Percentiles rank a stretch among this genome's conserved stretches.
These are phyloP conservation scores for Terana coerulea DNA, from an alignment of 768 basidiomycete species.

Conservation along the genomic window DNA sequence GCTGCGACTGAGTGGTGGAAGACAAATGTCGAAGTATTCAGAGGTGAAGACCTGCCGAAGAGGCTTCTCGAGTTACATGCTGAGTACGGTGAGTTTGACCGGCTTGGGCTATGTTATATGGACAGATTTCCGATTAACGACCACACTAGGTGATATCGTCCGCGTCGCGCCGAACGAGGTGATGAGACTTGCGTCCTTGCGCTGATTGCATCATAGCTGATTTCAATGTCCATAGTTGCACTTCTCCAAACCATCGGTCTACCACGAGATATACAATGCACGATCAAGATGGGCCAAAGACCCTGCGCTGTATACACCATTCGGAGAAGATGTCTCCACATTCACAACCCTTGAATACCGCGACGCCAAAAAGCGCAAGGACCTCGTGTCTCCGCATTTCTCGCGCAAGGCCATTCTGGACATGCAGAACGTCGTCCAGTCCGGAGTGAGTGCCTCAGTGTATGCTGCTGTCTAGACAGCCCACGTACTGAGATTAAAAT, in stretches of 20 bases:
- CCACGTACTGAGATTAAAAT: background rate
- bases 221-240: slow-evolving; percentile 30
- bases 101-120: background rate
- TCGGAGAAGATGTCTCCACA: slow-evolving; percentile 32
- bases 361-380: slow-evolving; percentile 30
- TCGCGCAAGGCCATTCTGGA: slow-evolving; percentile 34
- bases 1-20: slow-evolving; percentile 8
- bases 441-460: slow-evolving; percentile 21
- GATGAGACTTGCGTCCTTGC: background rate
- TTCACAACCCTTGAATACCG: slow-evolving; percentile 34
- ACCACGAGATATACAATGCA: slow-evolving; percentile 36
- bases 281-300: slow-evolving; percentile 35
- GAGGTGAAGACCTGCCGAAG: background rate
- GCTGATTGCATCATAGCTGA: slow-evolving; percentile 1
- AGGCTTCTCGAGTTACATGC: slow-evolving; percentile 9
- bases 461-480: background rate
- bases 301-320: slow-evolving; percentile 33
- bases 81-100: slow-evolving; percentile 9
- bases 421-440: slow-evolving; percentile 32
- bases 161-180: slow-evolving; percentile 39
- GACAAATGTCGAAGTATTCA: slow-evolving; percentile 3
- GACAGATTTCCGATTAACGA: background rate
- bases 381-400: slow-evolving; percentile 34
- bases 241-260: slow-evolving; percentile 37
- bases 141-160: slow-evolving; percentile 31